Percentiles rank a stretch among this genome's conserved stretches.
phyloP scores from a whole-genome alignment of 2,329 filamentous ascomycete species.

The Akanthomyces uredinophilus region DNA sequence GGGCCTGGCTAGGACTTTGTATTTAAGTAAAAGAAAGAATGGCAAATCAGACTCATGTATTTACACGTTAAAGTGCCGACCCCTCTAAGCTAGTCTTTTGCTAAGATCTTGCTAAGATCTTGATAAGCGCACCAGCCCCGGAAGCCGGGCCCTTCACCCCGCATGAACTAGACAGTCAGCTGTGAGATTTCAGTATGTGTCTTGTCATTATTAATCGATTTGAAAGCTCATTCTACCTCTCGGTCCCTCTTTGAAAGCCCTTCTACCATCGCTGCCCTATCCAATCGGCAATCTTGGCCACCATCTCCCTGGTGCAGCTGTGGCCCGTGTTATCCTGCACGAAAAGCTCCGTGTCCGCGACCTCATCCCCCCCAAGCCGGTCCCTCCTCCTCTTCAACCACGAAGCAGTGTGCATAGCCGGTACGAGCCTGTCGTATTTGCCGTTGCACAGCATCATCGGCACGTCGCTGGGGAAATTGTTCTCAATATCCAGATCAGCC shows the following conservation, averaged over 20 bases:
- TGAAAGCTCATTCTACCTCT: neutral
- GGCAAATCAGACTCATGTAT: neutral
- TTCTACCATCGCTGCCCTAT: neutral
- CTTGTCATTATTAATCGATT: neutral
- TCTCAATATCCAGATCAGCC: neutral
- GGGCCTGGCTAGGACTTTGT: too few relatives aligned
- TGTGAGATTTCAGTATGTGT: too few relatives aligned
- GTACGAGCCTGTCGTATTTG: conserved; percentile 5
- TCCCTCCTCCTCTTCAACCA: conserved; percentile 1
- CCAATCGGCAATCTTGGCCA: conserved; percentile 2
- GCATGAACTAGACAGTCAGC: too few relatives aligned
- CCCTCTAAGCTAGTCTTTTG: neutral
- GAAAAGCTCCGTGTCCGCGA: conserved; percentile 3
- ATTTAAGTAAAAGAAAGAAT: neutral
- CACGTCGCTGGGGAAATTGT: neutral
- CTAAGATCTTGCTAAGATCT: conserved; percentile 10
- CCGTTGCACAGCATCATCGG: conserved; percentile 10
- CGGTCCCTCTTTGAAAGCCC: neutral
- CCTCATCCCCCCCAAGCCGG: neutral
- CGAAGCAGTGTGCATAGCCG: neutral
- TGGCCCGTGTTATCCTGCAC: conserved; percentile 9
- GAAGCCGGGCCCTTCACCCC: too few relatives aligned
- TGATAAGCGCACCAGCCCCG: neutral
- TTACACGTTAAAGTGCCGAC: neutral
- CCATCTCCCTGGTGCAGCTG: conserved; percentile 12